phyloP scores from a whole-genome alignment of 139 green algal species.

The Picochlorum sp. region DNA sequence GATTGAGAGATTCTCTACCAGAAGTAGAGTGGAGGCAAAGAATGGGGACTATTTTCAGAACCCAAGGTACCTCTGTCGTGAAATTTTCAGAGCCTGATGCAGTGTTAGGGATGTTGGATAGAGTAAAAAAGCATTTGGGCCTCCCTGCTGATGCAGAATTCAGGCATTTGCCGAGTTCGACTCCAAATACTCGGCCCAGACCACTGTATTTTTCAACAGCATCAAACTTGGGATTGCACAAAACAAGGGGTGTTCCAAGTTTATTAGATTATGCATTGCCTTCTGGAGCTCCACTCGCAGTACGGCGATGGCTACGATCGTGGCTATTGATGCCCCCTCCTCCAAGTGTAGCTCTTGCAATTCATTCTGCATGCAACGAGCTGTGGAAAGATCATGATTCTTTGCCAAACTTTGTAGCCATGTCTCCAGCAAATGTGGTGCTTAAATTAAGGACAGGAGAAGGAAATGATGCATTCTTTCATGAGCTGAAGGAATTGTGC shows the following conservation, averaged over 20 bases:
- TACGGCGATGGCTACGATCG: constrained; percentile 29
- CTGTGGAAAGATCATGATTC: constrained; percentile 18
- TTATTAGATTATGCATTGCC: constrained; percentile 45
- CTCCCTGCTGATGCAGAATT: constrained; percentile 16
- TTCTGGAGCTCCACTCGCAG: constrained; percentile 2
- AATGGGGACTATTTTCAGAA: constrained; percentile 25
- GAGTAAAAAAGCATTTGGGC: constrained; percentile 20
- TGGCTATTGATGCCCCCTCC: constrained; percentile 51
- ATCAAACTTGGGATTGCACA: constrained; percentile 61
- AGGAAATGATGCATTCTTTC: constrained; percentile 35
- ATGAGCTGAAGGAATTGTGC: constrained; percentile 31
- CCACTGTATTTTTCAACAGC: constrained; percentile 66
- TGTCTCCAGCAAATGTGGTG: constrained; percentile 27
- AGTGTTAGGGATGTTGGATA: constrained; percentile 31
- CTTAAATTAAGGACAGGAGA: constrained; percentile 33
- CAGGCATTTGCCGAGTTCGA: constrained; percentile 5
- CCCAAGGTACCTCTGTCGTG: constrained; percentile 23
- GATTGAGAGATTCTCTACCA: constrained; percentile 21
- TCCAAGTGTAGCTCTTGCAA: constrained; percentile 17
- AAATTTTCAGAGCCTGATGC: constrained; percentile 31
- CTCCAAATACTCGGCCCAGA: constrained; percentile 24
- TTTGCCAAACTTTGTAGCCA: constrained; percentile 21
- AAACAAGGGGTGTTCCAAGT: constrained; percentile 45
- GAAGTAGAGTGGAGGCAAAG: constrained; percentile 39
- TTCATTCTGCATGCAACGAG: constrained; percentile 19